Conservation (phyloP, 2,329 filamentous ascomycete species). For the Monilinia fructicola region DNA sequence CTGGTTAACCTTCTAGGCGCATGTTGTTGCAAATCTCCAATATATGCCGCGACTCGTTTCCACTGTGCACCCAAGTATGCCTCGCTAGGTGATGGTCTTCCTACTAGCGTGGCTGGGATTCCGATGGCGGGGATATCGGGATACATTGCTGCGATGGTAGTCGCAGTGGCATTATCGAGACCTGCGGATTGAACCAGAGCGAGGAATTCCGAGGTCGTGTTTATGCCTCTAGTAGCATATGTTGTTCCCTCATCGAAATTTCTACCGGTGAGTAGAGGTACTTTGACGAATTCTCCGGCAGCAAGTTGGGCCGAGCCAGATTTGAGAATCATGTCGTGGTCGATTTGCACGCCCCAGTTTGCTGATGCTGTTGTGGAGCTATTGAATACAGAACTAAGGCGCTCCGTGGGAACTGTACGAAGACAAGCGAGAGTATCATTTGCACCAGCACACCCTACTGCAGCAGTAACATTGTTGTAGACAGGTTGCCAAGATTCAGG, state of each 20-base stretch:
- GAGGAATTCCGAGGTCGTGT: constrained; percentile 53
- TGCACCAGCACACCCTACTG: constrained; percentile 35
- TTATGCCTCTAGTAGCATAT: constrained; percentile 54
- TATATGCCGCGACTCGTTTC: constrained; percentile 46
- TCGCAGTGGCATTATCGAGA: constrained; percentile 11
- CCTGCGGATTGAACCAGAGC: not conserved
- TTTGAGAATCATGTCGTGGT: constrained; percentile 55
- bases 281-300: constrained; percentile 59
- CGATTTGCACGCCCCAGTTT: constrained; percentile 45
- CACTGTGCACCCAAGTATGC: constrained; percentile 17
- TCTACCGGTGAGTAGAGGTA: constrained; percentile 62
- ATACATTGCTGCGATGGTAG: constrained; percentile 40
- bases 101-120: constrained; percentile 44
- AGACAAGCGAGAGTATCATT: constrained; percentile 32
- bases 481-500: constrained; percentile 9
- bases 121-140: constrained; percentile 51
- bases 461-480: constrained; percentile 39
- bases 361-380: constrained; percentile 46
- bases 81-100: constrained; percentile 24
- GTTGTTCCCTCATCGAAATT: constrained; percentile 65
- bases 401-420: constrained; percentile 44
- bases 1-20: constrained; percentile 55
- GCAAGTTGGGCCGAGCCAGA: constrained; percentile 54
- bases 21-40: constrained; percentile 56
- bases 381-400: constrained; percentile 45